Percentiles rank a stretch among this genome's conserved stretches.
Conservation (phyloP, 495 filamentous ascomycete species). For the Penicillium arizonense region DNA sequence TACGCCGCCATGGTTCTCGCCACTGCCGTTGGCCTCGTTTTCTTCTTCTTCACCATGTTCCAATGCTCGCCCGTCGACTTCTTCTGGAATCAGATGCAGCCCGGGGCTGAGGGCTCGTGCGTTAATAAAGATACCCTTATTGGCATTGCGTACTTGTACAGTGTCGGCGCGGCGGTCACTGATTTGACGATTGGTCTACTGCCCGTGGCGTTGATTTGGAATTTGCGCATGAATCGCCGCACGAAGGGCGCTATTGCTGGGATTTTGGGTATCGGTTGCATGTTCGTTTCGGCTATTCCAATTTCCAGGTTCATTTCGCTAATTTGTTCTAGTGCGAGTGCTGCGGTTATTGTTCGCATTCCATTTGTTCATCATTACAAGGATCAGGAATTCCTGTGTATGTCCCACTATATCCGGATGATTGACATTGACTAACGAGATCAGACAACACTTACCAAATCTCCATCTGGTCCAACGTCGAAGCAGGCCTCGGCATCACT, state of each 20-base stretch:
- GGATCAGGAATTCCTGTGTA: slow-evolving; percentile 32
- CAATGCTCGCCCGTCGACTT: slow-evolving; percentile 33
- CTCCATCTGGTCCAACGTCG: slow-evolving; percentile 41
- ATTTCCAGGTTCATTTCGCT: background rate
- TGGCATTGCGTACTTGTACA: slow-evolving; percentile 36
- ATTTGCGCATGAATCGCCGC: slow-evolving; percentile 28
- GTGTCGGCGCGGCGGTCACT: slow-evolving; percentile 28
- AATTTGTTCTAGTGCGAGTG: slow-evolving; percentile 26
- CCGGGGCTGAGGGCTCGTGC: slow-evolving; percentile 23
- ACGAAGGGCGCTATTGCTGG: slow-evolving; percentile 25
- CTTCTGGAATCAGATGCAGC: slow-evolving; percentile 29
- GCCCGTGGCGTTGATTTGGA: slow-evolving; percentile 29
- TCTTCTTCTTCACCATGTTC: slow-evolving; percentile 34
- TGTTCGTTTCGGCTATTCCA: slow-evolving; percentile 16
- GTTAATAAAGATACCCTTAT: slow-evolving; percentile 19
- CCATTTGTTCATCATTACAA: slow-evolving; percentile 29
- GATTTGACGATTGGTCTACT: slow-evolving; percentile 39
- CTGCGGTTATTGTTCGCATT: slow-evolving; percentile 36
- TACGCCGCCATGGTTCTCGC: slow-evolving; percentile 28
- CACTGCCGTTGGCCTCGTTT: slow-evolving; percentile 22
- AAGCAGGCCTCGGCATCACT: slow-evolving; percentile 38
- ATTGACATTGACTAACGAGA: background rate
- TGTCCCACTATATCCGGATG: background rate
- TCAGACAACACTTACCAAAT: slow-evolving; percentile 34
- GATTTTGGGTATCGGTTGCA: slow-evolving; percentile 34